Base-by-base conservation (phyloP, 139 green algal species). In the Zygnema circumcarinatum region DNA sequence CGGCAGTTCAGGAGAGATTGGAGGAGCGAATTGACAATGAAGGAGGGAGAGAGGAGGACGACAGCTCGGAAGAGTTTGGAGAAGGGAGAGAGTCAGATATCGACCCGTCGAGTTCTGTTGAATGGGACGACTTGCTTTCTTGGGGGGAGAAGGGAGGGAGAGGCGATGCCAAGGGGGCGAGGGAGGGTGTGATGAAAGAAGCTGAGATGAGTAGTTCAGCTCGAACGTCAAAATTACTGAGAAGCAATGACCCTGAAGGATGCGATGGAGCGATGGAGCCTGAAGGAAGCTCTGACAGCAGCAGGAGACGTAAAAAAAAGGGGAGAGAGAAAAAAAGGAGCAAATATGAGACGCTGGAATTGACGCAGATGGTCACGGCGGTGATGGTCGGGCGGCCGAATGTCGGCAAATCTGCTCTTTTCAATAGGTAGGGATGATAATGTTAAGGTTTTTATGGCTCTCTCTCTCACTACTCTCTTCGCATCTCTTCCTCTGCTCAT, bases 361-460 rank as follows among this genome's bases (percentile, higher is more conserved):
- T 52, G 69, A 39, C 3, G 69, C 7, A 78, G 20, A n/a, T 83
- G 32, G 36, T 56, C 36, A 88, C 79, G 20, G 83, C 41, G 41
- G 76, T 88, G 22, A 93, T 99, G 32, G 93, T 99, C 38, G 96
- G 97, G 0, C 89, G 97, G 0, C 97, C 97, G 31, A 99, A 99
- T 86, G 97, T 99, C 31, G 97, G 97, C 67, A 99, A 99, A 92
- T 96, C 93, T 33, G 96, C 96, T 0, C 91, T 99, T 76, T 99
- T 99, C 93, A 99, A 99, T 91, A 92, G 97, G 21, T 91, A 84
- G 31, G 76, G 32, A 81, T 29, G 98, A 2, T 93, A n/a, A n/a
- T n/a, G n/a, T n/a, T n/a, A n/a, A n/a, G n/a, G n/a, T 72, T n/a
- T 29, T 72, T n/a, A 72, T 93, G 0, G 96, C n/a, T n/a, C n/a